A percentile compares a stretch with the other conserved stretches of the same genome.
These are phyloP conservation scores for Dactylonectria estremocensis DNA, from an alignment of 2,329 filamentous ascomycete species.

Conservation along the genomic window DNA sequence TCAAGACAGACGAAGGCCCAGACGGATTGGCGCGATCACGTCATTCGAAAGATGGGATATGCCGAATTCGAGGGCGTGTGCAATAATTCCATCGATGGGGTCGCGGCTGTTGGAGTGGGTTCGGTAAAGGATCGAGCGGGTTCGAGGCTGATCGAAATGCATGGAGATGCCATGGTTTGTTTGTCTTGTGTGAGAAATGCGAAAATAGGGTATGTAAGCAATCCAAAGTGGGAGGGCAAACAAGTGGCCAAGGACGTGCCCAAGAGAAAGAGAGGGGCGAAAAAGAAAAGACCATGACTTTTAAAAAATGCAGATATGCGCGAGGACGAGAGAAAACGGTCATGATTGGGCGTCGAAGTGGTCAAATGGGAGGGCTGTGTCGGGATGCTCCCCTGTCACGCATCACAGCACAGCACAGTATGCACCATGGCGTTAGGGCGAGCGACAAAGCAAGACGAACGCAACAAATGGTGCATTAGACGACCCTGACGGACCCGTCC, in stretches of 20 bases:
- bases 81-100: slow-evolving; percentile 8
- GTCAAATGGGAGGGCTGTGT: slow-evolving; percentile 30
- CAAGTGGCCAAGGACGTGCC: slow-evolving; percentile 22
- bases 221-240: slow-evolving; percentile 23
- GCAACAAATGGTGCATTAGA: slow-evolving; percentile 25
- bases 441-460: slow-evolving; percentile 14
- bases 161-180: slow-evolving; percentile 4
- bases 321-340: slow-evolving; percentile 37
- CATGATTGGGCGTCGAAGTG: slow-evolving; percentile 36
- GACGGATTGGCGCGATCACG: slow-evolving; percentile 32
- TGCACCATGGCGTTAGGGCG: background rate
- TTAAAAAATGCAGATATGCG: slow-evolving; percentile 33
- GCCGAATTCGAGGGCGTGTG: slow-evolving; percentile 13
- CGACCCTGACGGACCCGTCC: slow-evolving; percentile 33
- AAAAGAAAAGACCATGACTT: slow-evolving; percentile 20
- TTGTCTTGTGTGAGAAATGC: slow-evolving; percentile 12
- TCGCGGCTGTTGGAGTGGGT: slow-evolving; percentile 5
- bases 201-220: slow-evolving; percentile 19
- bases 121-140: background rate
- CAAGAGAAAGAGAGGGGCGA: slow-evolving; percentile 34
- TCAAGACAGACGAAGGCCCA: slow-evolving; percentile 28
- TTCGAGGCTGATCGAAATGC: slow-evolving; percentile 29
- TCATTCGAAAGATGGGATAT: slow-evolving; percentile 31
- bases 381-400: slow-evolving; percentile 23
- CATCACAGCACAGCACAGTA: background rate